Evolutionary conservation across 768 basidiomycete genomes (phyloP), one percentile per base, ranked within the genome.

Genomic region (Rickenella mellea): DNA sequence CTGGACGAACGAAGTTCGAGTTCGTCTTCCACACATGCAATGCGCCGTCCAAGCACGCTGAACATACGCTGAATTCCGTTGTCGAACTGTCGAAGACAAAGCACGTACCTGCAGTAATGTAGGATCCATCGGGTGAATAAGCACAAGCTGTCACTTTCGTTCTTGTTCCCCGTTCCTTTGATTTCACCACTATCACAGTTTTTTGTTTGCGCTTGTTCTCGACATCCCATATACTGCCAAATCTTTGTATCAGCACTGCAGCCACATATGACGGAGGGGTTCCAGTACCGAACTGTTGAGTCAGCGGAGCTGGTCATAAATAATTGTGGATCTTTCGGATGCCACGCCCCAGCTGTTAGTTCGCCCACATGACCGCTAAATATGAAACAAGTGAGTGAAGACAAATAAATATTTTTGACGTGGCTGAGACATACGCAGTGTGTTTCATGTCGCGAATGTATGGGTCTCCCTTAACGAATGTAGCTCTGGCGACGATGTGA

Each of bases 371-470:
- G 96, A 2, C 96, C 96, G 22, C 93, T 97, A 49, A n/a, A 45
- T 15, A 45, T 27, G 25, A 41, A 28, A 40, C 17, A 31, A 36
- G 19, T 51, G 21, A 52, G 44, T 31, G 22, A 28, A 37, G 42
- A 48, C 15, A 55, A 14, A 15, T 12, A 31, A 17, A 25, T 14
- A 25, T 31, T 5, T 21, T 28, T 48, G 42, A 14, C 20, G 31
- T 17, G 12, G 43, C 47, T 7, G 11, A 14, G 38, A 68, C 91
- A 50, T 53, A 94, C 94, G 83, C 74, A n/a, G 96, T 99, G 57
- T 98, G 83, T 62, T 90, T 90, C 88, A 99, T 93, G 64, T 99
- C 96, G 43, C 96, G 83, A 51, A 99, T 87, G 60, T 98, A 99
- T 46, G 87, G 89, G 64, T 99, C 96, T 26, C 96, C 96, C 65